Evolutionary conservation across 331 rosid species (phyloP), one percentile per base, ranked within the genome.

Genomic region (Erythrophleum ivorense): DNA sequence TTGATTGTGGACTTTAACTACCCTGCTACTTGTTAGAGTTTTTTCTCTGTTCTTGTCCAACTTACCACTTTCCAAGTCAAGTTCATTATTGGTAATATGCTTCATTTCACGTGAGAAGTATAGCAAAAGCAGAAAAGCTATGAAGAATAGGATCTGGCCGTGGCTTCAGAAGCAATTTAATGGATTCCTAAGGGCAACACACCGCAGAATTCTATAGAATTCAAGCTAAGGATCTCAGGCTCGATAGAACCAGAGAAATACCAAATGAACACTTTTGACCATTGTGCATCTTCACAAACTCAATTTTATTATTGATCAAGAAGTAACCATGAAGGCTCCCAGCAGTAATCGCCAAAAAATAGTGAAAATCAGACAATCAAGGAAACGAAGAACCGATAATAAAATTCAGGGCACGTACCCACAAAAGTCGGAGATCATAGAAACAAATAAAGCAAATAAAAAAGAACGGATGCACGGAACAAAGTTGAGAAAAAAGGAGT

Each of bases 31-130:
- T 71, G 83, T 84, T 10, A 75, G 18, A 77, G 85, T 18, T 81
- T 76, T 91, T 46, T 86, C 96, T 82, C 67, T 84, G 31, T 81
- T 90, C 84, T 88, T 91, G 18, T 80, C 90, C 84, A 84, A 88
- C 88, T 88, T 90, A 54, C 87, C 97, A 65, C 75, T 86, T 91
- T 95, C 99, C 87, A 89, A 57, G 79, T 95, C 99, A 45, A 58
- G 78, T 83, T 87, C 94, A 54, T 84, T 87, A 62, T 72, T 79
- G 58, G 84, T 76, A 60, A 87, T 87, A 84, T 89, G 80, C 84
- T 85, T 95, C 99, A 95, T 93, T 83, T 79, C 80, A 40, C 67
- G 66, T 62, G 75, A 78, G 54, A 18, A 45, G 54, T 14, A 9
- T n/a, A 40, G 48, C 48, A 1, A 14, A 33, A 38, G 49, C 41